Evolutionary conservation across 108 stramenopile genomes (phyloP).

Genomic region (Pseudonitzschia multiseries): DNA sequence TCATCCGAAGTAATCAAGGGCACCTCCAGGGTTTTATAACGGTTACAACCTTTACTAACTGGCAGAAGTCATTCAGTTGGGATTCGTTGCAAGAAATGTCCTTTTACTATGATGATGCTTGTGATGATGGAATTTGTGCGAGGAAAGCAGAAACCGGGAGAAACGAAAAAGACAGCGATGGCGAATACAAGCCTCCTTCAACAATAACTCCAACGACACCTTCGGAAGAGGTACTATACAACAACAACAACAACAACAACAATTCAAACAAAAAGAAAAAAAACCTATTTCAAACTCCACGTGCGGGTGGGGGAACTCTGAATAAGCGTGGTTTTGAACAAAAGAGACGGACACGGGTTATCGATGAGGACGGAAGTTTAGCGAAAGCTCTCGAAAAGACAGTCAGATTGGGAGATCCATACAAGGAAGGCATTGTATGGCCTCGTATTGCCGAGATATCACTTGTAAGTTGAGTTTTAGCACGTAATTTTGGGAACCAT

Average conservation of each 20-base stretch:
- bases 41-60: slow-evolving; percentile 89
- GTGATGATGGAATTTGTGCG: slow-evolving; percentile 8
- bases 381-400: slow-evolving; percentile 64
- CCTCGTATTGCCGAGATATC: slow-evolving; percentile 90
- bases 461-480: slow-evolving; percentile 22
- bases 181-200: not conserved
- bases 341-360: slow-evolving; percentile 43
- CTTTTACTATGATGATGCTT: slow-evolving; percentile 52
- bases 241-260: not conserved
- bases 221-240: not conserved
- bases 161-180: not conserved
- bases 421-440: slow-evolving; percentile 90
- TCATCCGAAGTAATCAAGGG: slow-evolving; percentile 66
- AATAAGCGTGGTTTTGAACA: not conserved
- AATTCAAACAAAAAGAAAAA: slow-evolving; percentile 1
- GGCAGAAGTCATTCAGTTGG: slow-evolving; percentile 88
- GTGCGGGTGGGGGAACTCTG: no score
- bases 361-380: slow-evolving; percentile 64
- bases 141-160: not conserved
- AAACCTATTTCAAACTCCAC: not conserved
- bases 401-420: slow-evolving; percentile 84
- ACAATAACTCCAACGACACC: slow-evolving; percentile 14
- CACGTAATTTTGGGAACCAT: not conserved
- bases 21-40: slow-evolving; percentile 90
- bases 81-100: slow-evolving; percentile 80